Conservation (phyloP, 2,329 filamentous ascomycete species). For the Chaetothyriales sp. region DNA sequence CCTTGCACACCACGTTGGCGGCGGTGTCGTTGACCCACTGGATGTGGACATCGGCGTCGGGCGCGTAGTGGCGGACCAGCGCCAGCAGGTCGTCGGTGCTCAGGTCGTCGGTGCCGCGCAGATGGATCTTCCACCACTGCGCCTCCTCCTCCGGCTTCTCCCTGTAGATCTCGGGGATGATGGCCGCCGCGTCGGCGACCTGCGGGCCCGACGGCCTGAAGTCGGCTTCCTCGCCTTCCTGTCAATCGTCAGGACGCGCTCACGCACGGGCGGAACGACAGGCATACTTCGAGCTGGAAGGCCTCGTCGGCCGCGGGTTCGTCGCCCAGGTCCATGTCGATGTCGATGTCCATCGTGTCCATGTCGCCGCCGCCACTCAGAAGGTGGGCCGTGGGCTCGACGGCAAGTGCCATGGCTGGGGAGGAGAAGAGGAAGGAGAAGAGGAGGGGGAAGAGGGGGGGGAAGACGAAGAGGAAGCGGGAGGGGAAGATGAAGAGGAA, state of each 20-base stretch:
- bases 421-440: too few species aligned
- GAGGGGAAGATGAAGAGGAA: too few species aligned
- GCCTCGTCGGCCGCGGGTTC: slow-evolving; percentile 14
- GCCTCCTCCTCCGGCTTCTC: slow-evolving; percentile 17
- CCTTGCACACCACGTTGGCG: slow-evolving; percentile 68
- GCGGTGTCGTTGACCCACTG: slow-evolving; percentile 95
- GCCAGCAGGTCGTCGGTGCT: slow-evolving; percentile 66
- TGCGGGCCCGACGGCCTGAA: slow-evolving; percentile 12
- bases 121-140: slow-evolving; percentile 53
- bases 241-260: not conserved
- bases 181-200: slow-evolving; percentile 5
- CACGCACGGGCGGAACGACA: not conserved
- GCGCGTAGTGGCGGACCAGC: slow-evolving; percentile 58
- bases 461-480: too few species aligned
- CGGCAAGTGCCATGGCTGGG: not conserved
- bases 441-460: too few species aligned
- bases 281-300: slow-evolving; percentile 17
- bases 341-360: slow-evolving; percentile 19
- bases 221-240: slow-evolving; percentile 19
- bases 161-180: slow-evolving; percentile 18
- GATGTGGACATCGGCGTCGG: slow-evolving; percentile 44
- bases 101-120: slow-evolving; percentile 70
- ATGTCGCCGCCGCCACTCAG: not conserved
- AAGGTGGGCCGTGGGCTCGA: not conserved
- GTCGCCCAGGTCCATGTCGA: slow-evolving; percentile 19